A percentile compares a stretch with the other conserved stretches of the same genome.
Evolutionary conservation across 2,329 filamentous ascomycete species (phyloP).

Genomic region (Sclerotinia subarctica): DNA sequence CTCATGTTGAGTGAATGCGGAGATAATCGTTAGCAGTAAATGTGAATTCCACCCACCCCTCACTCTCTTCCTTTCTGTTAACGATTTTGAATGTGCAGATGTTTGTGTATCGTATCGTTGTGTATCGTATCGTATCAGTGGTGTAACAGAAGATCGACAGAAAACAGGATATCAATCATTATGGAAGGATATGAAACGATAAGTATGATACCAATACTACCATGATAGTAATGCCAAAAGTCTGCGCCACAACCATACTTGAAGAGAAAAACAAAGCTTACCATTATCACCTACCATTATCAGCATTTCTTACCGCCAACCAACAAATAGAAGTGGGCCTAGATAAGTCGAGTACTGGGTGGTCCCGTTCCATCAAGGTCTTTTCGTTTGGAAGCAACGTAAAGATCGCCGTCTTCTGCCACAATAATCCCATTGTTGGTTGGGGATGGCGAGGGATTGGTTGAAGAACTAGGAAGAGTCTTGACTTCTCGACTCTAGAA

Average conservation of each 20-base stretch:
- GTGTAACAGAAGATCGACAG: constrained; percentile 5
- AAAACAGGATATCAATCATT: neutral
- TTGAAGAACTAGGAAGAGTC: neutral
- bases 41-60: neutral
- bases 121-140: constrained; percentile 1
- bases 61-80: neutral
- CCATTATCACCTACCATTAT: neutral
- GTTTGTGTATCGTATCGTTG: neutral
- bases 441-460: constrained; percentile 3
- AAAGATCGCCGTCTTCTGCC: neutral
- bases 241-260: constrained; percentile 2
- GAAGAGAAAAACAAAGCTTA: neutral
- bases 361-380: neutral
- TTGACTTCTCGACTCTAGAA: neutral
- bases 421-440: neutral
- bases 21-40: neutral
- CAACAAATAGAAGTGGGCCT: neutral
- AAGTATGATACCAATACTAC: neutral
- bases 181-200: constrained; percentile 6
- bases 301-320: neutral
- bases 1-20: constrained; percentile 10
- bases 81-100: neutral
- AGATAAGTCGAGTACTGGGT: neutral
- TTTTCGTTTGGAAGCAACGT: neutral
- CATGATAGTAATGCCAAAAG: neutral